Conservation (phyloP, 1,284 basidiomycete species). For the Macrocystidia cucumis region DNA sequence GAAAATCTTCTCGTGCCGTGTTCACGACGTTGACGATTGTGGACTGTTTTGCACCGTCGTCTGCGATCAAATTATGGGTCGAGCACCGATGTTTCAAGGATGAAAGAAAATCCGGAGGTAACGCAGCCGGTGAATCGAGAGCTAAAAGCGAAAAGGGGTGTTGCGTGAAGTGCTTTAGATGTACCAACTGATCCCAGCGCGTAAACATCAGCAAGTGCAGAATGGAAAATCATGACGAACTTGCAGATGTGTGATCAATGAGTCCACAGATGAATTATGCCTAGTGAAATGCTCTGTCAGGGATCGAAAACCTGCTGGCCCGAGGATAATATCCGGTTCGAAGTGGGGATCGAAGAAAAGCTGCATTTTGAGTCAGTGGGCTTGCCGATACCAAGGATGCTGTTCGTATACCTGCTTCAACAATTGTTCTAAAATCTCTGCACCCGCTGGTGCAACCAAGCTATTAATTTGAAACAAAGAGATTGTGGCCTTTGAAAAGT, state of each 20-base stretch:
- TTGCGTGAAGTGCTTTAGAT: constrained; percentile 58
- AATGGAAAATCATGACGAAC: constrained; percentile 22
- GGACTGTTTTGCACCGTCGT: constrained; percentile 15
- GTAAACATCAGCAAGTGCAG: constrained; percentile 1
- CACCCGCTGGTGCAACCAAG: constrained; percentile 40
- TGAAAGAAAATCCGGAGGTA: too few relatives aligned
- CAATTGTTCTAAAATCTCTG: constrained; percentile 38
- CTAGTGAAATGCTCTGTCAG: constrained; percentile 47
- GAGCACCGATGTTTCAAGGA: constrained; percentile 32
- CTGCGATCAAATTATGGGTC: too few relatives aligned
- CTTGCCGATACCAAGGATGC: neutral
- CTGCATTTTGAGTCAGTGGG: constrained; percentile 21
- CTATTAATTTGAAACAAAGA: constrained; percentile 46
- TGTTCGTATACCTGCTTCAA: constrained; percentile 34
- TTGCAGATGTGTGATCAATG: constrained; percentile 49
- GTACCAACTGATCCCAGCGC: constrained; percentile 53
- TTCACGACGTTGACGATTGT: constrained; percentile 23
- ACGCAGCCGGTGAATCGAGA: constrained; percentile 20
- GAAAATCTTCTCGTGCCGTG: constrained; percentile 29
- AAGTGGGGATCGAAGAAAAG: constrained; percentile 58
- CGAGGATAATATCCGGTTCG: constrained; percentile 52
- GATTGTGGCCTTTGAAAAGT: constrained; percentile 50
- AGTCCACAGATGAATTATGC: constrained; percentile 48
- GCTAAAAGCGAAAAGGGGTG: constrained; percentile 46
- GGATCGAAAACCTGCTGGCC: constrained; percentile 45